Base-by-base conservation (phyloP, 768 basidiomycete genomes). In the Boletus tomentosulus region DNA sequence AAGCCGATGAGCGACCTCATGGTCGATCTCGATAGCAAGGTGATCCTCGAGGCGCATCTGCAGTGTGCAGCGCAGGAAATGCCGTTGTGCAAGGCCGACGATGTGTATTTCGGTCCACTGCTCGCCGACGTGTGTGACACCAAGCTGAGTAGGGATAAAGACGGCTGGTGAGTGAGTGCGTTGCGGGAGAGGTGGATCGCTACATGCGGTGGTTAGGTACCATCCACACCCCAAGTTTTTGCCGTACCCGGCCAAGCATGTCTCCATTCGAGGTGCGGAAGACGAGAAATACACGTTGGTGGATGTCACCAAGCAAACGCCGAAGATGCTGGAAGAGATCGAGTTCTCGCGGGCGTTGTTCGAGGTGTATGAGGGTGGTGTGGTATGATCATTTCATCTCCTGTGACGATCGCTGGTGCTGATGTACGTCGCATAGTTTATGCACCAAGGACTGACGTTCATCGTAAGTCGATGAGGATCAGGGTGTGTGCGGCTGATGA, bases 21-120 rank as follows among this genome's bases (percentile, higher is more conserved):
- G 11, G 64, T 94, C 37, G 88, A 95, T 64, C 69, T 89, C 10
- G 83, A 87, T 11, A 93, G 82, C 63, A 80, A 81, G 54, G 73
- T 89, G 25, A 75, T 94, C 24, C 72, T 92, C 2, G 93, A 94
- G 74, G 86, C 83, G 6, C 92, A 94, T 64, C 67, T 95, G 12
- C 93, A 95, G 65, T 96, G 92, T 59, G 93, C 92, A 16, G 89
- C 82, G 0, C 76, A 85, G 51, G 93, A 95, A 69, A 87, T 96
- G 81, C 92, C 92, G 0, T 59, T 94, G 24, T 81, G 79, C 16
- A 57, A 70, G 0, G 81, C 81, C 13, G 93, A 94, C 57, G 73
- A 75, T 33, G 61, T 67, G 16, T 95, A 86, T 71, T 96, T 96
- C 63, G 92, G 89, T 7, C 76, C 81, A 5, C 62, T 71, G 45